Base-by-base conservation (phyloP, 139 green algal species). In the Chlorella sp. region DNA sequence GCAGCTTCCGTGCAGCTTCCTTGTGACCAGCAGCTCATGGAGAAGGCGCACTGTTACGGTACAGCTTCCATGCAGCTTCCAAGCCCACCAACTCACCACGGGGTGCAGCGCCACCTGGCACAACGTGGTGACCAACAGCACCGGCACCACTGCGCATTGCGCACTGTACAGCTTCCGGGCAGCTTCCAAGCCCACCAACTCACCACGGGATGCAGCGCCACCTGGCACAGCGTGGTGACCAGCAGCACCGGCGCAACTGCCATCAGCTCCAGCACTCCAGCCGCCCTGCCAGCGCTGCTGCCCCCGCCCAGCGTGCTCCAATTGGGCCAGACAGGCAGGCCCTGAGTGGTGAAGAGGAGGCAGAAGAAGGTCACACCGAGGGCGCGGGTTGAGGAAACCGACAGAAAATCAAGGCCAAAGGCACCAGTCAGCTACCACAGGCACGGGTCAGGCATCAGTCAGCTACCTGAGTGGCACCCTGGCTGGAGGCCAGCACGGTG, bases 251-350 rank as follows among this genome's bases (percentile, higher is more conserved):
- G 39, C 66, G 28, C 30, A 0, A 61, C 84, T 18, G 66, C 84
- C 12, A 66, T 4, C 37, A 88, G 40, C 84, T 81, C 26, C 14
- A 81, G 28, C 5, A 32, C 42, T 1, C 39, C 12, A 0, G 39
- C 82, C 57, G 71, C 77, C 84, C 84, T 69, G 66, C 61, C 83
- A 24, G 26, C 57, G 11, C 81, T 86, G 81, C 64, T 39, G 84
- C 71, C 39, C 14, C n/a, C 64, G 39, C n/a, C 28, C 16, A 88
- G 84, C 39, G 19, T 0, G 39, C 30, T 15, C 83, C 83, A 88
- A 66, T 79, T 24, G 4, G 83, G 83, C 37, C 69, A 88, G 37
- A 28, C 66, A 15, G 30, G 64, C 83, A 88, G 71, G 64, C 19
- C 66, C 26, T 81, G 66, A 48, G 77, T n/a, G 77, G 3, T n/a